Percentiles rank a stretch among this genome's conserved stretches.
These are phyloP conservation scores for Diplodia scrobiculata DNA, from an alignment of 2,329 filamentous ascomycete genomes.

Conservation along the genomic window DNA sequence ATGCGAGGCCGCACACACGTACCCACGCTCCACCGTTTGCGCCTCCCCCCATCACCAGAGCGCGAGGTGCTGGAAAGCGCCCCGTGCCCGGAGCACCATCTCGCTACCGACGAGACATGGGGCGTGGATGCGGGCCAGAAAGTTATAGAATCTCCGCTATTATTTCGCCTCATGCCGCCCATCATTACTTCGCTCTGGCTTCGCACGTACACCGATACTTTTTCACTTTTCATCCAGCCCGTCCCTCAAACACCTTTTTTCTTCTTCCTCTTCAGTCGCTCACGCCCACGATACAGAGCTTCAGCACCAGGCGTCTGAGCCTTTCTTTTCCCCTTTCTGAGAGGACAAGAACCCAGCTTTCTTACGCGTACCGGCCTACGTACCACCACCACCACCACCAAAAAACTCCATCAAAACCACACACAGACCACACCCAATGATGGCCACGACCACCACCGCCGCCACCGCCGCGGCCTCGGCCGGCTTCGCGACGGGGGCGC, in stretches of 20 bases:
- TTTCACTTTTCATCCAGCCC: not conserved
- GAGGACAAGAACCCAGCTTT: not conserved
- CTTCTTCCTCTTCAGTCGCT: not conserved
- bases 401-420: not conserved
- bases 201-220: slow-evolving; percentile 11
- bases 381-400: not conserved
- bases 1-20: slow-evolving; percentile 14
- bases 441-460: not conserved
- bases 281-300: not conserved
- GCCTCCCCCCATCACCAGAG: slow-evolving; percentile 10
- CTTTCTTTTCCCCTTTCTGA: not conserved
- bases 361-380: not conserved
- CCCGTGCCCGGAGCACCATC: slow-evolving; percentile 22
- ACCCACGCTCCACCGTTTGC: not conserved
- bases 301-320: not conserved
- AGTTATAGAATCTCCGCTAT: slow-evolving; percentile 23
- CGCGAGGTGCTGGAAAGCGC: not conserved
- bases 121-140: not conserved
- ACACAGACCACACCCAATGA: too few relatives aligned
- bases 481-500: not conserved
- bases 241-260: not conserved
- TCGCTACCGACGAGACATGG: slow-evolving; percentile 10
- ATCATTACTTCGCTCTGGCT: slow-evolving; percentile 16
- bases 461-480: not conserved
- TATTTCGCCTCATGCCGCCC: slow-evolving; percentile 10